These are phyloP conservation scores for Candida nonsorbophila DNA, from an alignment of 805 yeast species.

Conservation along the genomic window DNA sequence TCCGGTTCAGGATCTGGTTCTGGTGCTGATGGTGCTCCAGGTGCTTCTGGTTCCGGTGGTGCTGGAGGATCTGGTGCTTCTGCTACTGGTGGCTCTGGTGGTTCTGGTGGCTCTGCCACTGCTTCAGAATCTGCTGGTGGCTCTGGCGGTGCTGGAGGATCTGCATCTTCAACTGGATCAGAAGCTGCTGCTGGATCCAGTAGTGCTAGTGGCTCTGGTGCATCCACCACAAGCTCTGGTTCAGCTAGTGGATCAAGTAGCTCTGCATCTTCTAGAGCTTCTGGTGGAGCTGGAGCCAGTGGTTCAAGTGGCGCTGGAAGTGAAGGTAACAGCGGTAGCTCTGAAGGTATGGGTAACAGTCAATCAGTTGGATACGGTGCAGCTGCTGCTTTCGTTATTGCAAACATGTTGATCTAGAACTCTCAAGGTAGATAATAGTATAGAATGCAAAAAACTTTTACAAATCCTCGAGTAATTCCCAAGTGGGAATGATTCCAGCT, in stretches of 20 bases:
- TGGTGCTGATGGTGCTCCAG: constrained; percentile 3
- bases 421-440: too few relatives aligned
- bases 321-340: background rate
- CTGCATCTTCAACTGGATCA: constrained; percentile 3
- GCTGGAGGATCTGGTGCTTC: constrained; percentile 5
- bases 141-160: constrained; percentile 6
- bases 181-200: constrained; percentile 4
- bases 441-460: too few relatives aligned
- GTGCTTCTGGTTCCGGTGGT: constrained; percentile 1
- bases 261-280: constrained; percentile 3
- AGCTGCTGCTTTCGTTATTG: too few relatives aligned
- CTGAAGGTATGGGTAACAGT: too few relatives aligned
- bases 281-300: background rate
- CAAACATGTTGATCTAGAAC: too few relatives aligned
- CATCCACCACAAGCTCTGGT: constrained; percentile 1
- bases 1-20: constrained; percentile 3
- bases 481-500: too few relatives aligned
- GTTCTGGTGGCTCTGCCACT: constrained; percentile 2
- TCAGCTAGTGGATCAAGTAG: constrained; percentile 7
- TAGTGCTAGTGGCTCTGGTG: constrained; percentile 3
- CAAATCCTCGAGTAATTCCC: too few relatives aligned
- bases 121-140: constrained; percentile 1
- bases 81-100: background rate
- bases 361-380: too few relatives aligned
- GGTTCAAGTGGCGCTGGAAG: constrained; percentile 1